A percentile compares a stretch with the other conserved stretches of the same genome.
Conservation (phyloP, 1,284 basidiomycete species). For the Termitomyces sp. region DNA sequence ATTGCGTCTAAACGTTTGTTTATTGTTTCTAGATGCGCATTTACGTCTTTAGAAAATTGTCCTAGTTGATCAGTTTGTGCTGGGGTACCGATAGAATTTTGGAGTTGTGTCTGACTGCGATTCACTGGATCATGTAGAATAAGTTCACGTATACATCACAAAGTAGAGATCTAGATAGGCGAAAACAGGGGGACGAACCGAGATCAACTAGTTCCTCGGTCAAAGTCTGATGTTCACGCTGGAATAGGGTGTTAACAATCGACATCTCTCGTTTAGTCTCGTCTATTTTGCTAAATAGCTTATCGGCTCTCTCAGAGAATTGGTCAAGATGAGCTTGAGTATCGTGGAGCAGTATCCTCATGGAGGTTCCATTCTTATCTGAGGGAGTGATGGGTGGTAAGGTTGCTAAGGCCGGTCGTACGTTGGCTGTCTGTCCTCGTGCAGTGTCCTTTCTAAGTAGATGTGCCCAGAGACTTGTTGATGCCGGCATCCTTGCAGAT, state of each 20-base stretch:
- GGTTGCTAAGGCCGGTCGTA: conserved; percentile 25
- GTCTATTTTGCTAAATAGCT: conserved; percentile 36
- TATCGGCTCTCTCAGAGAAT: conserved; percentile 47
- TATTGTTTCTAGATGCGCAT: conserved; percentile 39
- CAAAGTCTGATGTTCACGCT: conserved; percentile 40
- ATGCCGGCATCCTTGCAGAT: conserved; percentile 21
- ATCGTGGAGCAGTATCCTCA: conserved; percentile 63
- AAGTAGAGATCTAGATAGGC: not conserved
- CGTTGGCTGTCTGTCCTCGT: conserved; percentile 12
- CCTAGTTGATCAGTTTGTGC: conserved; percentile 43
- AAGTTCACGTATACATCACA: conserved; percentile 16
- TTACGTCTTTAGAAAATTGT: conserved; percentile 33
- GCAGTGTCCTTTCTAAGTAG: conserved; percentile 37
- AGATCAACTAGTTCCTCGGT: conserved; percentile 40
- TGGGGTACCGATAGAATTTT: conserved; percentile 49
- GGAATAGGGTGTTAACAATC: conserved; percentile 38
- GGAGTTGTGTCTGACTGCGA: conserved; percentile 54
- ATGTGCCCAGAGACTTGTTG: conserved; percentile 44
- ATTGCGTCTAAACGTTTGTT: conserved; percentile 54
- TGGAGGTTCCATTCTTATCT: conserved; percentile 60
- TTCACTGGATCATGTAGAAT: conserved; percentile 37
- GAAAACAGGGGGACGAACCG: conserved; percentile 28
- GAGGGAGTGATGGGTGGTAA: conserved; percentile 43
- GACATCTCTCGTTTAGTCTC: conserved; percentile 38
- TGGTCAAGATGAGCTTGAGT: conserved; percentile 60